These are phyloP conservation scores for Cyberlindnera sargentensis DNA, from an alignment of 805 yeast genomes.

Conservation along the genomic window DNA sequence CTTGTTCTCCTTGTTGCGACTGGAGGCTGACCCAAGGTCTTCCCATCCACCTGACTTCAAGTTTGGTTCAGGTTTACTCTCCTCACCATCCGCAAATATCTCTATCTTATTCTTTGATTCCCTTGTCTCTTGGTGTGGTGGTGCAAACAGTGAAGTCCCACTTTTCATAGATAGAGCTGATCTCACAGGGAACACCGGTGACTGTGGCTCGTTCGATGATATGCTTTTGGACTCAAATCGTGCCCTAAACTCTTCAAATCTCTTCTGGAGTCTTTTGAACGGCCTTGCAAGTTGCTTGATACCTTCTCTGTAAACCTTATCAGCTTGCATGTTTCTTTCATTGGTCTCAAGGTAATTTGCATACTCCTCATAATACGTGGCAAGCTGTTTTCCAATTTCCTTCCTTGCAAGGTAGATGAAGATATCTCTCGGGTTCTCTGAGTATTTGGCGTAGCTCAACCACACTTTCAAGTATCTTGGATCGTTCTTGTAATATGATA, in stretches of 20 bases:
- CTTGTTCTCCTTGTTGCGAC: constrained; percentile 59
- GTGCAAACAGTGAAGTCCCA: constrained; percentile 22
- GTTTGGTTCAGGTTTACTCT: constrained; percentile 7
- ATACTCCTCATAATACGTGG: constrained; percentile 74
- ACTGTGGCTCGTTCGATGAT: constrained; percentile 23
- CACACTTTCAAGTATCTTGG: constrained; percentile 75
- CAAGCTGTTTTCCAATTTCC: constrained; percentile 59
- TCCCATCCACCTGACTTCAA: constrained; percentile 33
- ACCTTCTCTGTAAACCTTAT: constrained; percentile 52
- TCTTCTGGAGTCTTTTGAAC: constrained; percentile 32
- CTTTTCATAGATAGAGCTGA: constrained; percentile 33
- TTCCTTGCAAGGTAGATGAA: constrained; percentile 65
- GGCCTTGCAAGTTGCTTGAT: constrained; percentile 64
- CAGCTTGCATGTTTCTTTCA: constrained; percentile 46
- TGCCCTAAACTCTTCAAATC: constrained; percentile 37
- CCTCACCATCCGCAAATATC: constrained; percentile 13
- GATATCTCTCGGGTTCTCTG: constrained; percentile 64
- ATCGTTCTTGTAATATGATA: constrained; percentile 68
- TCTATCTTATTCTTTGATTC: constrained; percentile 15
- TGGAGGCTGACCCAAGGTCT: constrained; percentile 40
- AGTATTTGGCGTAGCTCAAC: constrained; percentile 66
- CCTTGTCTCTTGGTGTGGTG: constrained; percentile 4
- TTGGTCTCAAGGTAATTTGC: constrained; percentile 53
- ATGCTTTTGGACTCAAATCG: constrained; percentile 27
- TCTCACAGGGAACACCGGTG: constrained; percentile 29